These are phyloP conservation scores for Ogataea kodamae DNA, from an alignment of 805 yeast genomes.

Conservation along the genomic window DNA sequence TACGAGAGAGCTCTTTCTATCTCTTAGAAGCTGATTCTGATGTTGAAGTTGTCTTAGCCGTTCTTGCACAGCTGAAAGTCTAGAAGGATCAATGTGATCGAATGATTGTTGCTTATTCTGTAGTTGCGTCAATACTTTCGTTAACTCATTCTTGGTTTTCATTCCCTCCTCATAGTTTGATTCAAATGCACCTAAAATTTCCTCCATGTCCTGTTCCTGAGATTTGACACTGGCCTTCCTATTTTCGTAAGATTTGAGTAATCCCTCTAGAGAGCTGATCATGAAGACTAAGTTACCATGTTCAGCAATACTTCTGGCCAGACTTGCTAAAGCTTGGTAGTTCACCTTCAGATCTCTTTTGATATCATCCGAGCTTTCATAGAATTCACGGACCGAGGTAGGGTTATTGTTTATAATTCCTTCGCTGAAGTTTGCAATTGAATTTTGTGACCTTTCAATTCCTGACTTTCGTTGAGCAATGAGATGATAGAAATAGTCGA, in stretches of 20 bases:
- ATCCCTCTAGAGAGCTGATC: conserved; percentile 26
- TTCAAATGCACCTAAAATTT: conserved; percentile 24
- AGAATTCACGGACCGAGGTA: conserved; percentile 31
- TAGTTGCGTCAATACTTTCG: conserved; percentile 15
- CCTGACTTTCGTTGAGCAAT: conserved; percentile 29
- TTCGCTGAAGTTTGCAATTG: conserved; percentile 27
- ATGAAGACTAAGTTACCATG: conserved; percentile 30
- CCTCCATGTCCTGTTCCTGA: conserved; percentile 23
- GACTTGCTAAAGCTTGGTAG: conserved; percentile 32
- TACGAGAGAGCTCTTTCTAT: not conserved
- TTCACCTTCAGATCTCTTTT: conserved; percentile 26
- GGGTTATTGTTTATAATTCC: conserved; percentile 32
- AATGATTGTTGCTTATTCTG: conserved; percentile 10
- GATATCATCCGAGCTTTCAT: conserved; percentile 25
- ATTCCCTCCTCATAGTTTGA: conserved; percentile 24
- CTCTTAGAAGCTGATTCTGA: conserved; percentile 1
- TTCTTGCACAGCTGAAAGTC: conserved; percentile 8
- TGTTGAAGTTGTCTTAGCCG: conserved; percentile 1
- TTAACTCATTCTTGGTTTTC: conserved; percentile 21
- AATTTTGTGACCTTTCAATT: conserved; percentile 24
- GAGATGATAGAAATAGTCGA: conserved; percentile 29
- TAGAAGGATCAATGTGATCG: conserved; percentile 10
- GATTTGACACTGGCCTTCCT: conserved; percentile 20
- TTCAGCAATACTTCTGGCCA: conserved; percentile 30
- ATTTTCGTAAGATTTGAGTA: conserved; percentile 27